A percentile compares a stretch with the other conserved stretches of the same genome.
Conservation (phyloP, 768 basidiomycete genomes). For the Cystofilobasidium bisporidii region DNA sequence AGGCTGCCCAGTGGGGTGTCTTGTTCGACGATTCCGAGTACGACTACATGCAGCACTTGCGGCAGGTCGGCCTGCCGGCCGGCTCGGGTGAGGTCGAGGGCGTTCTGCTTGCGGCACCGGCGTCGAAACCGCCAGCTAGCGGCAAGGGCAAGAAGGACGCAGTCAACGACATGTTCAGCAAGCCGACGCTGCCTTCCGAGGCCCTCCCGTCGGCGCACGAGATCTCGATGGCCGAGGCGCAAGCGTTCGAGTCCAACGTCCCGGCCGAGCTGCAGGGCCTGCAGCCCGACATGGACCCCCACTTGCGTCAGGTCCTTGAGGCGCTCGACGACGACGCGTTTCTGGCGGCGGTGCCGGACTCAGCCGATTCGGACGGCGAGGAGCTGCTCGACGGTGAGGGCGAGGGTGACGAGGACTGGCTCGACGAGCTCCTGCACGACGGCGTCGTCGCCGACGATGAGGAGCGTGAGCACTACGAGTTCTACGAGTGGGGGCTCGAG, state of each 20-base stretch:
- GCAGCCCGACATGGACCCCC: slow-evolving; percentile 92
- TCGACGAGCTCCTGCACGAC: slow-evolving; percentile 29
- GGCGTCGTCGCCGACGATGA: slow-evolving; percentile 28
- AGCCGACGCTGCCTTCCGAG: slow-evolving; percentile 47
- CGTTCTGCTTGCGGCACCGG: slow-evolving; percentile 67
- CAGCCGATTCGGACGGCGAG: slow-evolving; percentile 60
- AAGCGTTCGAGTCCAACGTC: slow-evolving; percentile 57
- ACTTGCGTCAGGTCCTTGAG: slow-evolving; percentile 81
- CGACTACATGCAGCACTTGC: slow-evolving; percentile 97
- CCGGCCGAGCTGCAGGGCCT: slow-evolving; percentile 78
- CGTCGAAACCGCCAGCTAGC: slow-evolving; percentile 35
- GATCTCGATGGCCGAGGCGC: slow-evolving; percentile 47
- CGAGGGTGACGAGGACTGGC: slow-evolving; percentile 54
- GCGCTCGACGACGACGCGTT: slow-evolving; percentile 95
- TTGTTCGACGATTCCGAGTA: slow-evolving; percentile 94
- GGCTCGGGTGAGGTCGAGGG: slow-evolving; percentile 66
- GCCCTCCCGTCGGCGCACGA: slow-evolving; percentile 63
- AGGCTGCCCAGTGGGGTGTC: slow-evolving; percentile 79
- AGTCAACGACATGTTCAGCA: slow-evolving; percentile 42
- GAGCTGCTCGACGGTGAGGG: slow-evolving; percentile 43
- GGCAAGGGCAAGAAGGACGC: slow-evolving; percentile 41
- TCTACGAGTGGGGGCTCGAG: slow-evolving; percentile 49
- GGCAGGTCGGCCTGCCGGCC: slow-evolving; percentile 51
- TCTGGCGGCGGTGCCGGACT: slow-evolving; percentile 44
- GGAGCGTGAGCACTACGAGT: slow-evolving; percentile 42